Conservation (phyloP, 208 protist genomes). For the Trypanosoma platydactyli region DNA sequence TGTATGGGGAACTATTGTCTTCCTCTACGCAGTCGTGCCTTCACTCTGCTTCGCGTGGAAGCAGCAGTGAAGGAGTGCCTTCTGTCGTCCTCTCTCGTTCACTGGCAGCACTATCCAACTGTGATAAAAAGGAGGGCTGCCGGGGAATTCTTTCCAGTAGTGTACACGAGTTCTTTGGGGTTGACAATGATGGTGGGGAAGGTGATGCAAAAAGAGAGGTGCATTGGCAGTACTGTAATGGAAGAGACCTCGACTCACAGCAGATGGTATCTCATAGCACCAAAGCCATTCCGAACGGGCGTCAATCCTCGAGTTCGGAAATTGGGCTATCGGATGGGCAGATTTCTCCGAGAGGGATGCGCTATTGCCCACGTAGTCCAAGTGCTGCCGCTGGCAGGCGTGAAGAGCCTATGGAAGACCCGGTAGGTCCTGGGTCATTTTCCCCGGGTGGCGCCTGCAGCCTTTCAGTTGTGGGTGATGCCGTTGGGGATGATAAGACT, state of each 20-base stretch:
- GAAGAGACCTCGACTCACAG: neutral
- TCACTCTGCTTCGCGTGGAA: neutral
- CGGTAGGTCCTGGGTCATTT: conserved; percentile 7
- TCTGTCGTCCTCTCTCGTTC: conserved; percentile 15
- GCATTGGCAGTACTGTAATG: neutral
- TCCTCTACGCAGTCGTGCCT: neutral
- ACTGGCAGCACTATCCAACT: neutral
- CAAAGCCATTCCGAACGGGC: neutral
- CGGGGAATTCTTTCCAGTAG: neutral
- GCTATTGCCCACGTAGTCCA: conserved; percentile 12
- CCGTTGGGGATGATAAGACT: neutral
- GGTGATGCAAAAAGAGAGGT: neutral
- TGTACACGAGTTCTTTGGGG: neutral
- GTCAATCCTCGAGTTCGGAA: neutral
- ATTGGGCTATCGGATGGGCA: neutral
- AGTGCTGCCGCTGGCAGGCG: conserved; percentile 5
- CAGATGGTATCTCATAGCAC: neutral
- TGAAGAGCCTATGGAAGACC: conserved; percentile 17
- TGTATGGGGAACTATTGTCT: neutral
- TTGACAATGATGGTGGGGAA: neutral
- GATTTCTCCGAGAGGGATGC: conserved; percentile 2
- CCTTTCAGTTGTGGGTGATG: neutral
- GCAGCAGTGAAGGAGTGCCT: neutral
- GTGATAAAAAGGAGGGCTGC: too few relatives aligned
- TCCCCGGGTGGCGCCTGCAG: conserved; percentile 5